These are phyloP conservation scores for Zoysia pacifica DNA, from an alignment of 176 grass and related monocot genomes.

Conservation along the genomic window DNA sequence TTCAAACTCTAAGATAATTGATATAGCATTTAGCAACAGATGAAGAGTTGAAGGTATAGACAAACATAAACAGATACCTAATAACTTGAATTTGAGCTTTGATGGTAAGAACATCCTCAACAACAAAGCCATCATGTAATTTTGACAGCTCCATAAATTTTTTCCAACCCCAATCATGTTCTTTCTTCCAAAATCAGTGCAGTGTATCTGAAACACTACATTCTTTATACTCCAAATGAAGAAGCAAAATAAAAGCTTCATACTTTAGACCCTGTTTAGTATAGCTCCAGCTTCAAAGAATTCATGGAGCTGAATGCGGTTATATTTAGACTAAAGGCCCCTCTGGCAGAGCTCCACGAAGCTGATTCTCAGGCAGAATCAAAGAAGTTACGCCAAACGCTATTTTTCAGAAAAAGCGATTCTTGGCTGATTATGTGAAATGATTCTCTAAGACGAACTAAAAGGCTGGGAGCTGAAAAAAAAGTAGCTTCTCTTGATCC, in stretches of 20 bases:
- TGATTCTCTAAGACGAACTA: too few relatives aligned
- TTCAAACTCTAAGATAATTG: constrained; percentile 31
- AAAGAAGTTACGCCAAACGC: too few relatives aligned
- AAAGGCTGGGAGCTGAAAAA: too few relatives aligned
- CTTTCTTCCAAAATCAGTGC: constrained; percentile 99
- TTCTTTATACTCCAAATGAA: constrained; percentile 44
- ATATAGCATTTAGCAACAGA: background rate
- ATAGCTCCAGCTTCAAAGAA: background rate
- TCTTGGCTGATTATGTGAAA: too few relatives aligned
- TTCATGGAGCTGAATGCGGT: background rate
- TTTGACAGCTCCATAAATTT: constrained; percentile 99
- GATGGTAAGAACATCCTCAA: constrained; percentile 86
- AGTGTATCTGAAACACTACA: constrained; percentile 85
- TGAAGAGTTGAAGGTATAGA: constrained; percentile 27
- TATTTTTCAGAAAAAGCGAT: too few relatives aligned
- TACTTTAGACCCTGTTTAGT: background rate
- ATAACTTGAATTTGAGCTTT: constrained; percentile 99
- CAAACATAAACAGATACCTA: constrained; percentile 57
- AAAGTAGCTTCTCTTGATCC: too few relatives aligned
- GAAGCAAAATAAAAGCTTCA: constrained; percentile 29
- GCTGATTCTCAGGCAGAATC: background rate
- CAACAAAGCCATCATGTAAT: constrained; percentile 87
- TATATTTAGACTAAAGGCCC: background rate
- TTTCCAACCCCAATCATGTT: constrained; percentile 99
- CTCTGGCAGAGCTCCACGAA: background rate